Percentiles rank a stretch among this genome's conserved stretches.
phyloP scores from a whole-genome alignment of 345 rosid species.

The Hirschfeldia incana region DNA sequence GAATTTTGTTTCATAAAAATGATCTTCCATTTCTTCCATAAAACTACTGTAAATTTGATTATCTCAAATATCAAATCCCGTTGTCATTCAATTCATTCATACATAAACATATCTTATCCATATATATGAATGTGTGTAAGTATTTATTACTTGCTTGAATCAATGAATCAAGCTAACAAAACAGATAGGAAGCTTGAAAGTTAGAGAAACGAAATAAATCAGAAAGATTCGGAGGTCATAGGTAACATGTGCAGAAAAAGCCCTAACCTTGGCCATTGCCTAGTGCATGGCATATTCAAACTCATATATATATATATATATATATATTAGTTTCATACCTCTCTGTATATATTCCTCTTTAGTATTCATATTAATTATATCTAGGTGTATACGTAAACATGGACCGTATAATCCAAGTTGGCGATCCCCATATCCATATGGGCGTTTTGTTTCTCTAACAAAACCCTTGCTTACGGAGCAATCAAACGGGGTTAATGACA shows the following conservation, averaged over 20 bases:
- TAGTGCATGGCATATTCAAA: slow-evolving; percentile 36
- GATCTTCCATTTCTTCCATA: neutral
- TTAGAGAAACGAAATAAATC: slow-evolving; percentile 33
- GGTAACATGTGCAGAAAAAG: slow-evolving; percentile 25
- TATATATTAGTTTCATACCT: neutral
- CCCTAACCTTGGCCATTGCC: slow-evolving; percentile 32
- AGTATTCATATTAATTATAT: slow-evolving; percentile 14
- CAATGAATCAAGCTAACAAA: slow-evolving; percentile 30
- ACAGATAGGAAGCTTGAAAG: slow-evolving; percentile 39
- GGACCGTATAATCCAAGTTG: slow-evolving; percentile 38
- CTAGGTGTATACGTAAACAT: slow-evolving; percentile 26
- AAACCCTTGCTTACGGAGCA: slow-evolving; percentile 31
- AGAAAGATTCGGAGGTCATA: slow-evolving; percentile 23
- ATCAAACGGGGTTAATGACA: slow-evolving; percentile 26
- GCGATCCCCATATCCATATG: slow-evolving; percentile 34
- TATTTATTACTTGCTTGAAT: slow-evolving; percentile 33
- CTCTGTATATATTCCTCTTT: slow-evolving; percentile 7
- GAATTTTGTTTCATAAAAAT: neutral
- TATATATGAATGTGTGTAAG: neutral
- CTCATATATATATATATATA: neutral
- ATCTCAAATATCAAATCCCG: neutral
- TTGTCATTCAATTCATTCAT: neutral
- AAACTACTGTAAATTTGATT: neutral
- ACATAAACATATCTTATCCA: neutral
- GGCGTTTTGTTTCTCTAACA: slow-evolving; percentile 22